Conservation (phyloP, 768 basidiomycete species). For the Leccinum subtestaceum region DNA sequence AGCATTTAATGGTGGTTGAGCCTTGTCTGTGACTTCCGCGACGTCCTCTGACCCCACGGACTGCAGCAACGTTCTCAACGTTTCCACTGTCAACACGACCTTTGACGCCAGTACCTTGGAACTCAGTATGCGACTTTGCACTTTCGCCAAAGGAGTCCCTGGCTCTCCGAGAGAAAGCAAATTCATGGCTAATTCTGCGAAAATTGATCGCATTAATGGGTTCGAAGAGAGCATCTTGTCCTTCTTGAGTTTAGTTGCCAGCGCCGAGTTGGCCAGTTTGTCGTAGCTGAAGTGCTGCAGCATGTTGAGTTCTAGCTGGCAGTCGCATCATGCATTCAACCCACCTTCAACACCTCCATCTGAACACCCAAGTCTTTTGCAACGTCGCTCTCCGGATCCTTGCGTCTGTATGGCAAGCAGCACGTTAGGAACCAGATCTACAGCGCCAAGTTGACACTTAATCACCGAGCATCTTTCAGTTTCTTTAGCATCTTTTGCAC, state of each 20-base stretch:
- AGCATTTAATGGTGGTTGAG: constrained; percentile 9
- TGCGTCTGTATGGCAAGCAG: constrained; percentile 28
- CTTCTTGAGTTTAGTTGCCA: constrained; percentile 72
- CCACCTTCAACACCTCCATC: constrained; percentile 64
- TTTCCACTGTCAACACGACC: constrained; percentile 49
- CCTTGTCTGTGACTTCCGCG: constrained; percentile 11
- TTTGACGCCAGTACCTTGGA: constrained; percentile 69
- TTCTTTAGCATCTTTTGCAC: constrained; percentile 80
- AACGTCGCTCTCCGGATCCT: constrained; percentile 37
- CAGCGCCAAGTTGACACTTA: background rate
- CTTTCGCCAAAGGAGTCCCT: constrained; percentile 51
- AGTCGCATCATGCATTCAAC: constrained; percentile 4
- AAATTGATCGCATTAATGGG: constrained; percentile 46
- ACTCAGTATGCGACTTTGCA: constrained; percentile 71
- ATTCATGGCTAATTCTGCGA: constrained; percentile 41
- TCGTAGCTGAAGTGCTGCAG: constrained; percentile 57
- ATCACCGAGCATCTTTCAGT: constrained; percentile 66
- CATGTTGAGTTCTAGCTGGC: background rate
- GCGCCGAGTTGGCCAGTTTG: constrained; percentile 58
- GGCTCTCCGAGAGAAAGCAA: constrained; percentile 34
- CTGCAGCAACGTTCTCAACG: constrained; percentile 44
- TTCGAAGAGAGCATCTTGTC: constrained; percentile 56
- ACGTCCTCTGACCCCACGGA: constrained; percentile 14
- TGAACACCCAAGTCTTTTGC: constrained; percentile 56
- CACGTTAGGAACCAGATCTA: background rate